These are phyloP conservation scores for Mucor lusitanicus DNA, from an alignment of 371 early-diverging fungal genomes.

Conservation along the genomic window DNA sequence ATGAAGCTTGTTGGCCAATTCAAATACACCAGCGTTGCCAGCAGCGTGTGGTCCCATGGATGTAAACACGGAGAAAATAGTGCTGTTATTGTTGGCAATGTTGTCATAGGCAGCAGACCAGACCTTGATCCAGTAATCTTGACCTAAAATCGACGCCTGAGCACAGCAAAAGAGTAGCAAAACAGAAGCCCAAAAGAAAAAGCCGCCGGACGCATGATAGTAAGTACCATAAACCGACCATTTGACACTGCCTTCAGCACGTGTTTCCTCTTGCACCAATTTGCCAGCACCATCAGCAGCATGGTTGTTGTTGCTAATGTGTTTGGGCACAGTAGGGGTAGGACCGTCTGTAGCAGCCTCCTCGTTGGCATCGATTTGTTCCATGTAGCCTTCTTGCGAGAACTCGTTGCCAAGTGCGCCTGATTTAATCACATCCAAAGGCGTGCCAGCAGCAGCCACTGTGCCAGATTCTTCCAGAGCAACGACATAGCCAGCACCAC, in stretches of 20 bases:
- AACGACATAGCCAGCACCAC: conserved; percentile 71
- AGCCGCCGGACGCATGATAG: conserved; percentile 67
- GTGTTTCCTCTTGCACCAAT: conserved; percentile 67
- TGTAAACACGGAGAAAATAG: neutral
- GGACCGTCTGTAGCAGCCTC: conserved; percentile 37
- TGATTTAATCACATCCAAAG: conserved; percentile 42
- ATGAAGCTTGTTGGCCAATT: neutral
- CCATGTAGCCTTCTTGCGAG: conserved; percentile 22
- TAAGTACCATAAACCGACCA: conserved; percentile 65
- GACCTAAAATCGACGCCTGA: conserved; percentile 51
- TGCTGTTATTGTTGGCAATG: conserved; percentile 1
- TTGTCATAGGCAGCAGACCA: conserved; percentile 48
- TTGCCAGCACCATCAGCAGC: conserved; percentile 52
- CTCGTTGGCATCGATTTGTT: conserved; percentile 23
- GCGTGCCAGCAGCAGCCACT: conserved; percentile 61
- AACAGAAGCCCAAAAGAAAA: conserved; percentile 51
- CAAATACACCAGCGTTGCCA: neutral
- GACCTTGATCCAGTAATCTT: conserved; percentile 67
- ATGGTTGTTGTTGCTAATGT: neutral
- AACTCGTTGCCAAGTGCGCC: conserved; percentile 56
- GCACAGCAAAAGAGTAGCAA: conserved; percentile 52
- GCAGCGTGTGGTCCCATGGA: neutral
- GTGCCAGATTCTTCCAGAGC: conserved; percentile 66
- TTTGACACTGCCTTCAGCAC: conserved; percentile 65
- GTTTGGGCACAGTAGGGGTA: conserved; percentile 30